Evolutionary conservation across 2,329 filamentous ascomycete genomes (phyloP), one percentile per base, ranked within the genome.

Genomic region (Fusarium beomiforme): DNA sequence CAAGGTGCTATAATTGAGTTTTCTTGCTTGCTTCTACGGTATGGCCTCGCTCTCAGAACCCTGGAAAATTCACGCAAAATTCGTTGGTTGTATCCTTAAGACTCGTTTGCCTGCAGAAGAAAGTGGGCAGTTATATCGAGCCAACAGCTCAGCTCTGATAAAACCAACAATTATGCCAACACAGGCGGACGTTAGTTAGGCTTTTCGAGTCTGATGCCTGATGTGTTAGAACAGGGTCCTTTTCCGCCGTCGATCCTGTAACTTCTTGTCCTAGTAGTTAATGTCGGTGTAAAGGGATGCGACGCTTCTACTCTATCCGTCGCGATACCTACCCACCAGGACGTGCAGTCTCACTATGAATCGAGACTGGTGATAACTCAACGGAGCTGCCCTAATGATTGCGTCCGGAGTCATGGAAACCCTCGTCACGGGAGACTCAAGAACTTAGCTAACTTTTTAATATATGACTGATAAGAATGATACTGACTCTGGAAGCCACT

Each of bases 81-180:
- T 33, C 67, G 65, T 71, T 67, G 54, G 70, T 42, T 55, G 39
- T 33, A 13, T 34, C 36, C 17, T 57, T 43, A 24, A 21, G n/a
- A 41, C 19, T 21, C 37, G 16, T 42, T 36, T 36, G 34, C 43
- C 47, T 49, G 63, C 33, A 53, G 24, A 37, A 67, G 51, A 50
- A 53, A 31, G 57, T 63, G 64, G 44, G 46, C 37, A 41, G 37
- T 26, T 53, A 17, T 51, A 54, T 31, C 62, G 46, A 60, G 55
- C 70, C 70, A 72, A 73, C 69, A 67, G 50, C 19, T 50, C 19
- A n/a, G n/a, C 60, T 63, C 8, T 12, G 42, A 46, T 12, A 44
- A 46, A 54, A 12, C 54, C 41, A 59, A 47, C 21, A 33, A 58
- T 49, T 57, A 42, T 59, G 39, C 46, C 39, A 65, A 69, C 37